phyloP scores from a whole-genome alignment of 1,139 yeast genomes.

The Debaryomyces nepalensis region DNA sequence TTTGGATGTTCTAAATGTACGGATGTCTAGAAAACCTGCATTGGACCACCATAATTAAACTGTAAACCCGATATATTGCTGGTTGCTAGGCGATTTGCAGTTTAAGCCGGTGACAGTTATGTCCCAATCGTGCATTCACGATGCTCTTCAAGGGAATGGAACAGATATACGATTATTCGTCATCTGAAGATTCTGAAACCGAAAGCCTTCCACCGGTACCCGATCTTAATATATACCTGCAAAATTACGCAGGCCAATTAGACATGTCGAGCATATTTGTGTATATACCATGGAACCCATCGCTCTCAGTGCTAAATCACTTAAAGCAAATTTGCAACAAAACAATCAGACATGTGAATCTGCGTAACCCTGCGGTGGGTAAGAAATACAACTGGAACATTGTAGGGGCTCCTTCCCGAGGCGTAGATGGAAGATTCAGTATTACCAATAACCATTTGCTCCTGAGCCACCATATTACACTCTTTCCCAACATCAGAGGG shows the following conservation, averaged over 20 bases:
- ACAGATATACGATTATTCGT: constrained; percentile 16
- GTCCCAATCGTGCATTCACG: constrained; percentile 2
- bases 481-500: constrained; percentile 16
- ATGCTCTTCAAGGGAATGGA: constrained; percentile 14
- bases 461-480: constrained; percentile 14
- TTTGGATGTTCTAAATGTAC: too few relatives aligned
- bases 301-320: constrained; percentile 14
- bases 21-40: too few relatives aligned
- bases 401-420: constrained; percentile 12
- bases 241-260: constrained; percentile 17
- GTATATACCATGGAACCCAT: constrained; percentile 23
- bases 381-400: constrained; percentile 12
- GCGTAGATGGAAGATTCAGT: constrained; percentile 12
- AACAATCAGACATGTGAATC: constrained; percentile 10
- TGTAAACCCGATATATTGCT: too few relatives aligned
- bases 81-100: background rate
- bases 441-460: constrained; percentile 9
- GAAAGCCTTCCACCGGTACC: constrained; percentile 6
- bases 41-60: too few relatives aligned
- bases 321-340: constrained; percentile 13
- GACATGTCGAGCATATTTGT: constrained; percentile 19
- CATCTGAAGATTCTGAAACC: constrained; percentile 14
- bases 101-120: background rate
- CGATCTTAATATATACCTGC: constrained; percentile 19
- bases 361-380: constrained; percentile 4